Evolutionary conservation across 2,329 filamentous ascomycete genomes (phyloP).

Genomic region (Ophiosphaerella korrae): DNA sequence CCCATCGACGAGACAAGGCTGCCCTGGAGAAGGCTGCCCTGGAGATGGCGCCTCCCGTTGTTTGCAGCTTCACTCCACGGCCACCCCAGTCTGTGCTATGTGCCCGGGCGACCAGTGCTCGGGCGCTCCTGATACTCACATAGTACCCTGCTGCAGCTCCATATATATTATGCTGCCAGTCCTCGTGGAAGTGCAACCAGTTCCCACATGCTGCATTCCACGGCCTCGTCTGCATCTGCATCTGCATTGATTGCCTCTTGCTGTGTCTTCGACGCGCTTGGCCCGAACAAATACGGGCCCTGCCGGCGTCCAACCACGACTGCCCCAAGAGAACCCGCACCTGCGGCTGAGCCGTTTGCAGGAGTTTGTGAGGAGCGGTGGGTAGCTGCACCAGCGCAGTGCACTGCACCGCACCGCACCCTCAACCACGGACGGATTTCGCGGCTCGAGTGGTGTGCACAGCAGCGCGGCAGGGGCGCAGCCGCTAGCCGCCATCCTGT

Average conservation of each 20-base stretch:
- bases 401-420: no score
- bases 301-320: slow-evolving; percentile 18
- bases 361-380: slow-evolving; percentile 32
- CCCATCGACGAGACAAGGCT: background rate
- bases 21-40: background rate
- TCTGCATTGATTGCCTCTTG: background rate
- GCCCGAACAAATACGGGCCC: slow-evolving; percentile 21
- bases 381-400: slow-evolving; percentile 10
- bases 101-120: slow-evolving; percentile 15
- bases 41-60: background rate
- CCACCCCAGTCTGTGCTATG: slow-evolving; percentile 7
- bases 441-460: slow-evolving; percentile 6
- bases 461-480: slow-evolving; percentile 18
- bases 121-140: slow-evolving; percentile 15
- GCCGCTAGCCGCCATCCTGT: slow-evolving; percentile 22
- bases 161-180: slow-evolving; percentile 7
- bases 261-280: slow-evolving; percentile 24
- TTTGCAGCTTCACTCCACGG: slow-evolving; percentile 17
- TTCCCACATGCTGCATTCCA: slow-evolving; percentile 21
- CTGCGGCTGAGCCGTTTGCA: slow-evolving; percentile 41
- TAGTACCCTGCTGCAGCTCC: slow-evolving; percentile 9
- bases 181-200: background rate
- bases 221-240: slow-evolving; percentile 1
- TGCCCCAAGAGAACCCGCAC: slow-evolving; percentile 16
- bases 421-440: slow-evolving; percentile 8